Evolutionary conservation across 2,329 filamentous ascomycete genomes (phyloP).

Genomic region (Hypoxylon sp.): DNA sequence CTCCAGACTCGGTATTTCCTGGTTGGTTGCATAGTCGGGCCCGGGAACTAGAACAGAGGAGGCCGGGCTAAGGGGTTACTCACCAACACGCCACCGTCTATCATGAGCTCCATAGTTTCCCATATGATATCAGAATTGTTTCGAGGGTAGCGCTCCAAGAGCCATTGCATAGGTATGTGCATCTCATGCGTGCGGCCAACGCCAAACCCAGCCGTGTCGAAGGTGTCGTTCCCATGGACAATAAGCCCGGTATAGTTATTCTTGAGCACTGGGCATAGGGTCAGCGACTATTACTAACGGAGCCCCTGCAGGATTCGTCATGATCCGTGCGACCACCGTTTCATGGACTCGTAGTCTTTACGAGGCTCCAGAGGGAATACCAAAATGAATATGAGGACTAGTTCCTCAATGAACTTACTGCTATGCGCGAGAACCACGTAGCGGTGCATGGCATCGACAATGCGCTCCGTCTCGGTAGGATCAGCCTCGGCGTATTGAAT

Average conservation of each 20-base stretch:
- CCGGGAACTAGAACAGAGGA: not conserved
- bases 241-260: conserved; percentile 65
- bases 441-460: conserved; percentile 62
- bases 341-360: no score
- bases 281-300: not conserved
- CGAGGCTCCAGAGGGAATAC: no score
- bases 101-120: conserved; percentile 58
- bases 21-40: not conserved
- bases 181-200: conserved; percentile 56
- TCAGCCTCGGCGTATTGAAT: conserved; percentile 59
- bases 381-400: no score
- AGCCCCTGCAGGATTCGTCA: no score
- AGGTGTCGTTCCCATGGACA: conserved; percentile 57
- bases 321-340: no score
- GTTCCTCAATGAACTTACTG: conserved; percentile 46
- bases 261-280: conserved; percentile 57
- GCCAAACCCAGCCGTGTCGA: conserved; percentile 55
- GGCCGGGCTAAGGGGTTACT: not conserved
- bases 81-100: conserved; percentile 41
- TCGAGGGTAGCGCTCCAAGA: conserved; percentile 52
- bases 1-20: not conserved
- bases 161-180: conserved; percentile 57
- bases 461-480: conserved; percentile 54
- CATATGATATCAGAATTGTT: conserved; percentile 54
- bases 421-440: conserved; percentile 63